A percentile compares a stretch with the other conserved stretches of the same genome.
phyloP scores from a whole-genome alignment of 1,139 yeast species.

The Yamadazyma trypodendri region DNA sequence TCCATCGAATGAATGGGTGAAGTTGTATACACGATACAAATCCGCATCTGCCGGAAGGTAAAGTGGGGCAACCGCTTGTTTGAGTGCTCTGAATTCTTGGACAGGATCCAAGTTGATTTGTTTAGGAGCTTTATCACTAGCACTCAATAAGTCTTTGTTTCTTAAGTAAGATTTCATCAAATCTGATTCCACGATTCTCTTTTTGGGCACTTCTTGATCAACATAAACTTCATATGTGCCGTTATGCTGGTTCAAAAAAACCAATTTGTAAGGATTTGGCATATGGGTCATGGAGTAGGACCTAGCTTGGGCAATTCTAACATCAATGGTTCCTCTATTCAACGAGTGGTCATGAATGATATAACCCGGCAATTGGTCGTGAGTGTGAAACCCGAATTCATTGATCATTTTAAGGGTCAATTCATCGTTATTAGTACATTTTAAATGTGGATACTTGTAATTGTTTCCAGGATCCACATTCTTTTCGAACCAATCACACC shows the following conservation, averaged over 20 bases:
- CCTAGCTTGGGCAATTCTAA: slow-evolving; percentile 26
- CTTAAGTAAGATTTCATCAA: slow-evolving; percentile 24
- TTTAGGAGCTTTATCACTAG: slow-evolving; percentile 9
- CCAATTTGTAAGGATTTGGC: slow-evolving; percentile 24
- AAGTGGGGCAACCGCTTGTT: slow-evolving; percentile 11
- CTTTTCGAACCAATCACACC: slow-evolving; percentile 14
- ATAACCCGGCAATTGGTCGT: slow-evolving; percentile 26
- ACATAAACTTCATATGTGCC: slow-evolving; percentile 29
- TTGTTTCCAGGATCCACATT: slow-evolving; percentile 11
- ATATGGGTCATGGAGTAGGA: slow-evolving; percentile 25
- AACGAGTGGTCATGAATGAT: slow-evolving; percentile 17
- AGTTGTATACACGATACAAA: slow-evolving; percentile 18
- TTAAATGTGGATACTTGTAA: slow-evolving; percentile 12
- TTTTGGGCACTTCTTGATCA: slow-evolving; percentile 16
- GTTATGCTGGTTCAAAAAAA: slow-evolving; percentile 23
- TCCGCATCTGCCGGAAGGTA: slow-evolving; percentile 17
- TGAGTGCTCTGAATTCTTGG: slow-evolving; percentile 17
- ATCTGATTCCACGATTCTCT: slow-evolving; percentile 24
- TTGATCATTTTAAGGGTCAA: slow-evolving; percentile 20
- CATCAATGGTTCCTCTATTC: slow-evolving; percentile 21
- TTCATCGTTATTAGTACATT: slow-evolving; percentile 21
- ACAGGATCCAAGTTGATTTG: slow-evolving; percentile 18
- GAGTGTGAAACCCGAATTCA: slow-evolving; percentile 20
- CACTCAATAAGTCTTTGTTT: slow-evolving; percentile 9
- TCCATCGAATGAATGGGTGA: slow-evolving; percentile 14